These are phyloP conservation scores for Begonia fuchsioides DNA, from an alignment of 306 rosid genomes.

Conservation along the genomic window DNA sequence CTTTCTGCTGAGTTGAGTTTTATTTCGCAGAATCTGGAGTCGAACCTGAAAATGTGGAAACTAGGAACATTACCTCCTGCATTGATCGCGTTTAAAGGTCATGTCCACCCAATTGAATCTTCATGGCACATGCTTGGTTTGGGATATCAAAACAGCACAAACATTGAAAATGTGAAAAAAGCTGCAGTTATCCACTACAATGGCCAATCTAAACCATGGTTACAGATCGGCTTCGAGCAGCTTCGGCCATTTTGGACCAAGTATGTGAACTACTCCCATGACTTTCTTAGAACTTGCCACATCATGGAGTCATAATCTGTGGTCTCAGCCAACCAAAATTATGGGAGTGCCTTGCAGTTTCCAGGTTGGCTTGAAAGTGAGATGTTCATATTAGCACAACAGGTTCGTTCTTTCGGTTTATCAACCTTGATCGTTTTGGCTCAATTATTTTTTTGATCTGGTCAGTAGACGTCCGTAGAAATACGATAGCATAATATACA, in stretches of 20 bases:
- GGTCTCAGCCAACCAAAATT: conserved; percentile 14
- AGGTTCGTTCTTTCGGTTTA: conserved; percentile 51
- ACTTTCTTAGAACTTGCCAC: conserved; percentile 85
- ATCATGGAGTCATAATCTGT: conserved; percentile 66
- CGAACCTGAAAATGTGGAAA: conserved; percentile 88
- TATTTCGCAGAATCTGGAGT: conserved; percentile 60
- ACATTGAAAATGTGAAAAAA: conserved; percentile 38
- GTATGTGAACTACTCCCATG: conserved; percentile 80
- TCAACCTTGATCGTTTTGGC: conserved; percentile 46
- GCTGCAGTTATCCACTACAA: conserved; percentile 98
- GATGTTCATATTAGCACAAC: conserved; percentile 15
- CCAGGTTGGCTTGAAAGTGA: too few species aligned
- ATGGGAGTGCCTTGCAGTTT: conserved; percentile 12
- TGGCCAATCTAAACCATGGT: conserved; percentile 98
- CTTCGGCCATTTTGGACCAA: conserved; percentile 95
- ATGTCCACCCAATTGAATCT: conserved; percentile 73
- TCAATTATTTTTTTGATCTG: conserved; percentile 38
- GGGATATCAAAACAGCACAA: conserved; percentile 84
- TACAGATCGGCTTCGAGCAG: conserved; percentile 91
- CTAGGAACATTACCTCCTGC: conserved; percentile 98
- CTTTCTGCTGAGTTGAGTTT: conserved; percentile 1
- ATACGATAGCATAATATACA: conserved; percentile 23
- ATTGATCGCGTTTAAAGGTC: conserved; percentile 87
- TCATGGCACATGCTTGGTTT: conserved; percentile 96
- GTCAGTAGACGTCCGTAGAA: conserved; percentile 29